Conservation (phyloP, 2,329 filamentous ascomycete species). For the Fusarium praegraminearum region DNA sequence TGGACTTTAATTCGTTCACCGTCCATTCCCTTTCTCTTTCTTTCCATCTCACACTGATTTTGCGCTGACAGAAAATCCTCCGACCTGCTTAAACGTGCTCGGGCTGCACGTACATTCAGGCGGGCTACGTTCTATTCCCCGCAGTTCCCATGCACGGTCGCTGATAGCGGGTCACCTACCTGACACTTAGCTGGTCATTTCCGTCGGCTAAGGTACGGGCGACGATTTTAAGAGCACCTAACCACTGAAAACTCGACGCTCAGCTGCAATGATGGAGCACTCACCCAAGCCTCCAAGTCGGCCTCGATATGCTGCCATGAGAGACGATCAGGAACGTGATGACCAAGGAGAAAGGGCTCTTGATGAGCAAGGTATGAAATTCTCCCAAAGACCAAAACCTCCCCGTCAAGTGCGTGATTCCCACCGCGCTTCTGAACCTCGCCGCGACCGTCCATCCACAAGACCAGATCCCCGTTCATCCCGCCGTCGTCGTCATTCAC, state of each 20-base stretch:
- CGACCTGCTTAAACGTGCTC: conserved; percentile 19
- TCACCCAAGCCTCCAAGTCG: conserved; percentile 52
- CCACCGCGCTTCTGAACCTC: conserved; percentile 48
- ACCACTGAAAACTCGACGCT: conserved; percentile 56
- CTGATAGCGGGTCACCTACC: conserved; percentile 37
- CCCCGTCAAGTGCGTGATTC: conserved; percentile 47
- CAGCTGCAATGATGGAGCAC: conserved; percentile 48
- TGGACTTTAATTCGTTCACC: neutral
- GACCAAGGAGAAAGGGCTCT: conserved; percentile 55
- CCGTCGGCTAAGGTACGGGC: conserved; percentile 55
- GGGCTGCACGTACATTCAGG: neutral
- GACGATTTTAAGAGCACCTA: conserved; percentile 44
- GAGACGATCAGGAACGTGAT: conserved; percentile 54
- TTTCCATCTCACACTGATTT: conserved; percentile 11
- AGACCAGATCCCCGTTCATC: conserved; percentile 51
- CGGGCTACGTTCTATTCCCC: conserved; percentile 24
- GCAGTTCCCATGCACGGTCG: conserved; percentile 35
- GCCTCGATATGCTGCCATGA: conserved; percentile 58
- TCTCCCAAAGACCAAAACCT: conserved; percentile 51
- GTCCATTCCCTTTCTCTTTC: neutral
- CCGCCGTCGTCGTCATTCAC: conserved; percentile 55
- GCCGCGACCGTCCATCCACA: conserved; percentile 51
- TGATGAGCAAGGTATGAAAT: conserved; percentile 51
- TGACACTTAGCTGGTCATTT: conserved; percentile 40
- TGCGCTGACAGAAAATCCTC: conserved; percentile 12